Base-by-base conservation (phyloP, 768 basidiomycete genomes). In the Leccinellum luteum region DNA sequence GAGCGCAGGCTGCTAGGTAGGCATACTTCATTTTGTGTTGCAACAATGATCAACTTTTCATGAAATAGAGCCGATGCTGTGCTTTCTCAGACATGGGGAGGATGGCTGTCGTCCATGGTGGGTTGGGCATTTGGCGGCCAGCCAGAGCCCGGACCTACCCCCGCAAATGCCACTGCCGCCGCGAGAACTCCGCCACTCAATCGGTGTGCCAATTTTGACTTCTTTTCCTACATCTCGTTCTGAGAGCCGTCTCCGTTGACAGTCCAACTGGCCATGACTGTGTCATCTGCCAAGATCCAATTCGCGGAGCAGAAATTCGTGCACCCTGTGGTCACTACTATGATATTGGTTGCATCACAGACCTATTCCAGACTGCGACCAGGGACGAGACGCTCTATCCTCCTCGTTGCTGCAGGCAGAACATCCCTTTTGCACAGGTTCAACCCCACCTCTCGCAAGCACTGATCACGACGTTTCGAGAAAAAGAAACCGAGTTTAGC, bases 351-450 rank as follows among this genome's bases (percentile, higher is more conserved):
- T 79, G 78, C 59, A 10, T 71, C 28, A 64, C 66, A 3, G 61
- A 70, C 34, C 69, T 79, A 48, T 75, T 77, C 66, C 57, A 71
- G 52, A 57, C 67, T 14, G 67, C 76, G 1, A 70, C 65, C 5
- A 60, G 55, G 19, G 78, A 79, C 60, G 78, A 78, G 56, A 64
- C 71, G 1, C 69, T 79, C 28, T 77, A 69, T 60, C 78, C 77
- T 4, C 77, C 78, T 30, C 70, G 72, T 25, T 78, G 78, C 59
- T 78, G 78, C 58, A 60, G 68, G 31, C 63, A 63, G 30, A 57
- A 58, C 8, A 74, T 79, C 21, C 60, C 73, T 30, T 45, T 72
- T 32, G 12, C 32, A 13, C 59, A 58, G 2, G 70, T 75, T 25
- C 59, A 48, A 30, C 43, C 47, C 3, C 67, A 75, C 52, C 58